Evolutionary conservation across 163 green algal genomes (phyloP), one percentile per base, ranked within the genome.

Genomic region (Scenedesmus sp.): DNA sequence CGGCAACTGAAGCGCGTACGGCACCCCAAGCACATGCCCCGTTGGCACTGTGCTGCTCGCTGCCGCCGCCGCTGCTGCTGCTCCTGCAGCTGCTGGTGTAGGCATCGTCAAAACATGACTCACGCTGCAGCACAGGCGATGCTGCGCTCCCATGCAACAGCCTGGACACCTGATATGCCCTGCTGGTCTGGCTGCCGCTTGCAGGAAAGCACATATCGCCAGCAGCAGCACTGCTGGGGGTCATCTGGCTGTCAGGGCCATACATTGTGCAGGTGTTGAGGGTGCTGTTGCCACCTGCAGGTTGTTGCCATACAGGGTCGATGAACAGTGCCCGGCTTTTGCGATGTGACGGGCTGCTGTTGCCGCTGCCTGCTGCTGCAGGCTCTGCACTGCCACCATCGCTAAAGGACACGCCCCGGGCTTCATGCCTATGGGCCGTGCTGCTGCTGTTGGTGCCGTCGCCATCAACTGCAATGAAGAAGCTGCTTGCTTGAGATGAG

Each of bases 321-420:
- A 84, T 66, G 34, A 73, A 90, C 52, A 90, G 20, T 16, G 86
- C 86, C 9, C 26, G 86, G 8, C 60, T 90, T 26, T 74, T 76
- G 2, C 66, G 2, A 4, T 12, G 4, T 76, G 16, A 5, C 12
- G 18, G 16, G 16, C 16, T 26, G 18, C 18, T 76, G 66, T 70
- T 70, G 66, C 66, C 26, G 66, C 66, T 76, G 66, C 66, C 66
- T 34, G 66, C 66, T 34, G 66, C 10, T 23, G 64, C 16, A 20
- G 66, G 66, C 7, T 34, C 18, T 6, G 66, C 18, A 34, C 66
- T 34, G 66, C 66, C 66, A 13, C 66, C 66, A 76, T 76, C 66
- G 18, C 66, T 76, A 13, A 76, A 76, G 6, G 66, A 34, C 16
- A 76, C 66, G 26, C 66, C 16, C 6, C 66, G 66, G 5, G 66